A percentile compares a stretch with the other conserved stretches of the same genome.
Conservation (phyloP, 495 filamentous ascomycete species). For the Podospora pseudopauciseta region DNA sequence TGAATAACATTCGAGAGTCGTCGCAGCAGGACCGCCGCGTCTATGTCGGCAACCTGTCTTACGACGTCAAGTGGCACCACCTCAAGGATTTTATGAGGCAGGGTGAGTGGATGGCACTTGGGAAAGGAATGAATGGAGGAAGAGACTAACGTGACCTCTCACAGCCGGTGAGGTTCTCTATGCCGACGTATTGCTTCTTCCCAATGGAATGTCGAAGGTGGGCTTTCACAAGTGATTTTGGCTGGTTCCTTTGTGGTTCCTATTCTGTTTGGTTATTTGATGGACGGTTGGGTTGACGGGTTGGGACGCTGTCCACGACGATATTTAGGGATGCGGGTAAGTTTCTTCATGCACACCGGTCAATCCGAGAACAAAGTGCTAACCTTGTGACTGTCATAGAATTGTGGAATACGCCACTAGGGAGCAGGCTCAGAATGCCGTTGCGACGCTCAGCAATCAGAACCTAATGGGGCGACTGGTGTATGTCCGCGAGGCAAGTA, state of each 20-base stretch:
- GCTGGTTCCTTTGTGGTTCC: slow-evolving; percentile 72
- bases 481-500: slow-evolving; percentile 91
- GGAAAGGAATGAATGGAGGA: slow-evolving; percentile 1
- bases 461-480: slow-evolving; percentile 97
- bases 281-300: slow-evolving; percentile 99
- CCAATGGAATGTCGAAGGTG: slow-evolving; percentile 99
- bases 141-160: neutral
- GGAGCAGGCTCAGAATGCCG: slow-evolving; percentile 97
- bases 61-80: slow-evolving; percentile 99
- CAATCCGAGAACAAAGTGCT: slow-evolving; percentile 8
- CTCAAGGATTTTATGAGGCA: slow-evolving; percentile 99
- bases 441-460: slow-evolving; percentile 97
- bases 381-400: slow-evolving; percentile 46
- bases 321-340: slow-evolving; percentile 99
- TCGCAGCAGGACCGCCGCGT: slow-evolving; percentile 98
- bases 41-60: slow-evolving; percentile 98
- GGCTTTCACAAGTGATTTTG: slow-evolving; percentile 86
- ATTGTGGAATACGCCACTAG: slow-evolving; percentile 99
- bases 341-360: slow-evolving; percentile 23
- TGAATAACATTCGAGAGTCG: slow-evolving; percentile 85
- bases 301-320: slow-evolving; percentile 85
- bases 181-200: slow-evolving; percentile 98
- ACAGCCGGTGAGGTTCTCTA: slow-evolving; percentile 98
- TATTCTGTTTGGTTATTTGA: slow-evolving; percentile 71
- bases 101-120: slow-evolving; percentile 59